These are phyloP conservation scores for Backusella parvicylindrica DNA, from an alignment of 192 early-diverging fungal genomes.

Conservation along the genomic window DNA sequence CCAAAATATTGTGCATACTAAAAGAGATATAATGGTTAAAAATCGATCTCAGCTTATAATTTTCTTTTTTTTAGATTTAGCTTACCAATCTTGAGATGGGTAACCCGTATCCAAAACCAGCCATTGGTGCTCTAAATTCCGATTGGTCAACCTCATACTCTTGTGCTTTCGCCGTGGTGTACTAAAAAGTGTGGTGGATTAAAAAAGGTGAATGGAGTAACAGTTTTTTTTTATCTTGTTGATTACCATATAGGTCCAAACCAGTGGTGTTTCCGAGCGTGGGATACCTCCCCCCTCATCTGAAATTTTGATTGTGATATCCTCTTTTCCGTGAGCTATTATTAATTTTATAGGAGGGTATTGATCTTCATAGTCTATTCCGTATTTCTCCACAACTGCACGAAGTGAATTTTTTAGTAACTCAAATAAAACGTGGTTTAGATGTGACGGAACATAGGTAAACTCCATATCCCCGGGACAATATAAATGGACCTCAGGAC, in stretches of 20 bases:
- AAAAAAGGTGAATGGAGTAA: neutral
- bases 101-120: constrained; percentile 93
- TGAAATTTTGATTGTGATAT: constrained; percentile 95
- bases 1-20: constrained; percentile 96
- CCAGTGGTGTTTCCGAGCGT: constrained; percentile 78
- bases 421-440: constrained; percentile 98
- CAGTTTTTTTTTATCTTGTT: neutral
- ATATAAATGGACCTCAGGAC: constrained; percentile 74
- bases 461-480: constrained; percentile 84
- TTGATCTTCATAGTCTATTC: constrained; percentile 70
- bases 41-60: neutral
- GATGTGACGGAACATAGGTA: constrained; percentile 95
- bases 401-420: constrained; percentile 95
- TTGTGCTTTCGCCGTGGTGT: constrained; percentile 72
- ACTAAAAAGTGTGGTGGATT: constrained; percentile 32
- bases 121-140: constrained; percentile 79
- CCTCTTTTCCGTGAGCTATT: constrained; percentile 82
- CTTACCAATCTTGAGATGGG: constrained; percentile 73
- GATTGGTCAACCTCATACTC: constrained; percentile 65
- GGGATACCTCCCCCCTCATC: constrained; percentile 96
- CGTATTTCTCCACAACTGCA: constrained; percentile 90
- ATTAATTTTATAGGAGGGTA: constrained; percentile 94
- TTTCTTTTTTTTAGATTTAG: neutral
- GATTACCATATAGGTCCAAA: constrained; percentile 90
- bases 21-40: neutral